Base-by-base conservation (phyloP, 2,329 filamentous ascomycete species). In the Botrytis squamosa region DNA sequence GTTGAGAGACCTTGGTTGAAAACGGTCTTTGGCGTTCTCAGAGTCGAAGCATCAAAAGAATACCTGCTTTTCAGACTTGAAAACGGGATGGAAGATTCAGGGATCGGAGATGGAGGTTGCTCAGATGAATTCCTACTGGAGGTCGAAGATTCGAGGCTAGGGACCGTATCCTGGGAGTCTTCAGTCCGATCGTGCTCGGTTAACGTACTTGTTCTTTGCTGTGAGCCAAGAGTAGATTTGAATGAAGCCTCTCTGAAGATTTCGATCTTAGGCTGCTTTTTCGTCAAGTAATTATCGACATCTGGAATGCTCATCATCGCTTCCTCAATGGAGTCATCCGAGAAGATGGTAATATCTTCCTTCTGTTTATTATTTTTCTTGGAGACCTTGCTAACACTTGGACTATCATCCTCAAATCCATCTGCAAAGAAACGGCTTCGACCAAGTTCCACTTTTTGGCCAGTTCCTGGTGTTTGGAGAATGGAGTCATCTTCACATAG, bases 271-370 rank as follows among this genome's bases (percentile, higher is more conserved):
- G 74, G 74, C 10, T 68, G 42, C 29, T 69, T 57, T 29, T 59
- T 74, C 60, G 62, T 73, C 40, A 59, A 57, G 57, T 77, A 78
- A 38, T 75, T 75, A 52, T 77, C 78, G 44, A 75, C 67, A 76
- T 86, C 83, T 14, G 83, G 81, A 57, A 87, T 79, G 70, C 81
- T 82, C 6, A 84, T 80, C 82, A 87, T 85, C 12, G 84, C 84
- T 44, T 86, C 84, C 74, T 87, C 85, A 40, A 86, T 82, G 7
- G 84, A 82, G 75, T 87, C 86, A 77, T 88, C 87, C 1, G 86
- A 88, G 77, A 85, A 88, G 7, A 88, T 84, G 38, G 83, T 84
- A 73, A 88, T 80, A 14, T 81, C 81, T 22, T 84, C 82, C 72
- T 84, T 83, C 71, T 83, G 84, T 33, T 81, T 79, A 76, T 83